These are phyloP conservation scores for Gossypium mustelinum DNA, from an alignment of 345 rosid genomes.

Conservation along the genomic window DNA sequence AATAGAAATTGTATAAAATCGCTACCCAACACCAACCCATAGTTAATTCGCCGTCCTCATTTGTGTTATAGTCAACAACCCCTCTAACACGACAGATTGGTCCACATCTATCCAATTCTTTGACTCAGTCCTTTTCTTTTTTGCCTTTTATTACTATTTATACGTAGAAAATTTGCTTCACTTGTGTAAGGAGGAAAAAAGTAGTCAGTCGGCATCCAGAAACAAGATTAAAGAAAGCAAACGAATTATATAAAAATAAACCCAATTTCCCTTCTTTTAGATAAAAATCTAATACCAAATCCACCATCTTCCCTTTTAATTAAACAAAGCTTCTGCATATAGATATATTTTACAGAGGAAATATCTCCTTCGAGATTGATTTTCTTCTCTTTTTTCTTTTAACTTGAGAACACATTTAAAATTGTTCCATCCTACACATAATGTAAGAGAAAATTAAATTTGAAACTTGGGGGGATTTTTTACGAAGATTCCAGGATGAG, in stretches of 20 bases:
- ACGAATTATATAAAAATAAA: background rate
- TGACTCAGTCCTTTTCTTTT: conserved; percentile 29
- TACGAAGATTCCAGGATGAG: conserved; percentile 89
- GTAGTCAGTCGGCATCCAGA: conserved; percentile 26
- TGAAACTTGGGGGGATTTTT: background rate
- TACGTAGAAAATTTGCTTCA: background rate
- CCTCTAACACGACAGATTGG: conserved; percentile 41
- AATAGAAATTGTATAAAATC: no score
- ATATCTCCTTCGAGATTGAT: conserved; percentile 38
- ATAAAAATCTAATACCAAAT: conserved; percentile 31
- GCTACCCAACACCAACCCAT: conserved; percentile 9
- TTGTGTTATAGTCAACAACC: conserved; percentile 41
- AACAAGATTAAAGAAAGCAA: conserved; percentile 11
- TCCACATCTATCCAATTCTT: conserved; percentile 34
- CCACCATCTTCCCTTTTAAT: conserved; percentile 31
- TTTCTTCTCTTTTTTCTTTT: background rate
- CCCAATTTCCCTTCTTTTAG: conserved; percentile 21
- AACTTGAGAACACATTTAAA: no score
- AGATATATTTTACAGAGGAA: conserved; percentile 24
- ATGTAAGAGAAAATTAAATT: conserved; percentile 14
- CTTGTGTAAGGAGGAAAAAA: background rate
- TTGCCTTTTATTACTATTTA: conserved; percentile 5
- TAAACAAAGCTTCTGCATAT: background rate
- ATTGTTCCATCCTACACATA: background rate
- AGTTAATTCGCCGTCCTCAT: conserved; percentile 23